These are phyloP conservation scores for Solanum verrucosum DNA, from an alignment of 257 asterid genomes.

Conservation along the genomic window DNA sequence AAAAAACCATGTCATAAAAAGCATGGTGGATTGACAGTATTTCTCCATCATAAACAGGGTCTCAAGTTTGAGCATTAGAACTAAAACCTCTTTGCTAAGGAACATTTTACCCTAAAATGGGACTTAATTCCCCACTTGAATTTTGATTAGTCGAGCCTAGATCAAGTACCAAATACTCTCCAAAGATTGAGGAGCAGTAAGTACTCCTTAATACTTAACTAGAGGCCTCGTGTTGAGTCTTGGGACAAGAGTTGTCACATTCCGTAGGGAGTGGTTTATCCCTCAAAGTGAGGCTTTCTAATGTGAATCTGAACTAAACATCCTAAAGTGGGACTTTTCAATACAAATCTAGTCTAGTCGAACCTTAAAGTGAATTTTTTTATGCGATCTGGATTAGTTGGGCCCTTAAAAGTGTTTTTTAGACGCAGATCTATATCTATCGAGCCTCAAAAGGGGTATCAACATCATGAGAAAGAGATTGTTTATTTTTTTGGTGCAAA, in stretches of 20 bases:
- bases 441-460: not conserved
- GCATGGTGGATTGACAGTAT: too few species aligned
- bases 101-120: not conserved
- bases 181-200: not conserved
- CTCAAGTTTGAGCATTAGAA: not conserved
- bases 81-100: not conserved
- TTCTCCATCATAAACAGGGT: not conserved
- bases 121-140: not conserved
- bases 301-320: not conserved
- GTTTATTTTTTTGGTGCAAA: not conserved
- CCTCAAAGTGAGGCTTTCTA: not conserved
- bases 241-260: not conserved
- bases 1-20: not conserved
- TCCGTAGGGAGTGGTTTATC: not conserved
- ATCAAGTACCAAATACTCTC: not conserved
- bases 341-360: not conserved
- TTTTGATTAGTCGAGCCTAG: not conserved
- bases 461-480: not conserved
- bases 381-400: not conserved
- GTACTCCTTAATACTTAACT: not conserved
- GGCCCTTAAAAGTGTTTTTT: not conserved
- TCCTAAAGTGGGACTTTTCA: not conserved
- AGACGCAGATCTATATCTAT: not conserved
- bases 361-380: not conserved
- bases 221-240: not conserved